Percentiles rank a stretch among this genome's conserved stretches.
phyloP scores from a whole-genome alignment of 306 rosid genomes.

The Cicer bijugum region DNA sequence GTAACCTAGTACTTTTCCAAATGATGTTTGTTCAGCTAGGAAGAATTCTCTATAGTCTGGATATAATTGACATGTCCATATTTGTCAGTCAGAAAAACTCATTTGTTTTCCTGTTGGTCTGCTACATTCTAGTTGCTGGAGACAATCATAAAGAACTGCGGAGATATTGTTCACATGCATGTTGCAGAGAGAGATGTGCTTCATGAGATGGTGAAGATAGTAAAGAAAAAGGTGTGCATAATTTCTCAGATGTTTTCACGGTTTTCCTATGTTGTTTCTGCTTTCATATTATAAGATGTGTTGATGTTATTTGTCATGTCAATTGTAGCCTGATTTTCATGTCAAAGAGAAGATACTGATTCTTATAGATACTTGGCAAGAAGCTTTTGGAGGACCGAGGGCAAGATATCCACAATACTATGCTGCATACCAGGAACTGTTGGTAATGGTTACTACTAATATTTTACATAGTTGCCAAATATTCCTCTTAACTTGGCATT shows the following conservation, averaged over 20 bases:
- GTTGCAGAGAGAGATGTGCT: constrained; percentile 96
- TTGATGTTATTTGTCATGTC: constrained; percentile 50
- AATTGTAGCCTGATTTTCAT: constrained; percentile 78
- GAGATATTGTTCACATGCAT: constrained; percentile 97
- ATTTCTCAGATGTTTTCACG: constrained; percentile 43
- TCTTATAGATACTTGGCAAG: constrained; percentile 98
- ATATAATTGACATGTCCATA: constrained; percentile 2
- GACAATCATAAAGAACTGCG: constrained; percentile 94
- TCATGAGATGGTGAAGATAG: constrained; percentile 92
- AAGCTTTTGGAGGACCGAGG: constrained; percentile 97
- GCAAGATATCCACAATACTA: constrained; percentile 97
- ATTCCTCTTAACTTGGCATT: constrained; percentile 19
- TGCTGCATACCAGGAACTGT: constrained; percentile 91
- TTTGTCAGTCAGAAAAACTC: constrained; percentile 23
- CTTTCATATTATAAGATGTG: constrained; percentile 37
- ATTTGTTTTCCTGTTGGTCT: constrained; percentile 55
- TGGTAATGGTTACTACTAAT: constrained; percentile 58
- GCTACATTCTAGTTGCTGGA: constrained; percentile 78
- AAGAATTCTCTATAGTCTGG: constrained; percentile 33
- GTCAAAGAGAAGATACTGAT: constrained; percentile 90
- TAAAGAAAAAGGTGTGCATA: constrained; percentile 81
- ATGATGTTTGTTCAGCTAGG: constrained; percentile 13
- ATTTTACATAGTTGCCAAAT: constrained; percentile 2
- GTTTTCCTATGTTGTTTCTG: constrained; percentile 33
- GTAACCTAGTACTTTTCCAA: background rate